Evolutionary conservation across 164 flowering plant genomes (phyloP), one percentile per base, ranked within the genome.

Genomic region (Chimonanthus praecox): DNA sequence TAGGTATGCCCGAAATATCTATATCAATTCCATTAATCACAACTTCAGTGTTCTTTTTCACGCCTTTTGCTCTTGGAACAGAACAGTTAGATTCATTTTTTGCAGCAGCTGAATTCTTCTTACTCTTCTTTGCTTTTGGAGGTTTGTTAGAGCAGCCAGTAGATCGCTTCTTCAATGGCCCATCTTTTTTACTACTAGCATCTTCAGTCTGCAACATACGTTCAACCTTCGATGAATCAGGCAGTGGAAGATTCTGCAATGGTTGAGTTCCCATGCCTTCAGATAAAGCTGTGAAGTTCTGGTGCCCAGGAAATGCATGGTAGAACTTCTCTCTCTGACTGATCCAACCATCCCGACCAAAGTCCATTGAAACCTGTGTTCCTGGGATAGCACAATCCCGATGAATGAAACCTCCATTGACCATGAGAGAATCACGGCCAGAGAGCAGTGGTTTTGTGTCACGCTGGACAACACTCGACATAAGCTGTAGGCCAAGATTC

Each of bases 1-100:
- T 88, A 0, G 98, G 96, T 60, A 92, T 86, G 11, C 96, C 87
- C 0, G 92, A 82, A 58, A 92, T 85, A 79, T 92, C 94, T 89
- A 92, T 78, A 70, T 87, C 88, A 54, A 88, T 80, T 49, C 98
- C 98, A 78, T 93, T 91, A 60, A 92, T 87, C 1, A 87, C 86
- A 58, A 88, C 81, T 54, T 86, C 93, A 68, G 84, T 62, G 68
- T 74, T 89, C 82, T 85, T 88, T 82, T 83, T 91, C 2, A 78
- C 80, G 50, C 84, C 74, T 76, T 85, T 90, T 21, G 82, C 83
- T 69, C 87, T 83, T 13, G 80, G 81, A 73, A 73, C 88, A 4
- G 89, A 68, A 33, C 81, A 7, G 72, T 73, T 85, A 13, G 71
- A 71, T 65, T 80, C 85, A 18, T 82, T 89, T 73, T 85, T 87